Conservation (phyloP, 192 early-diverging fungal genomes). For the Entomortierella chlamydospora region DNA sequence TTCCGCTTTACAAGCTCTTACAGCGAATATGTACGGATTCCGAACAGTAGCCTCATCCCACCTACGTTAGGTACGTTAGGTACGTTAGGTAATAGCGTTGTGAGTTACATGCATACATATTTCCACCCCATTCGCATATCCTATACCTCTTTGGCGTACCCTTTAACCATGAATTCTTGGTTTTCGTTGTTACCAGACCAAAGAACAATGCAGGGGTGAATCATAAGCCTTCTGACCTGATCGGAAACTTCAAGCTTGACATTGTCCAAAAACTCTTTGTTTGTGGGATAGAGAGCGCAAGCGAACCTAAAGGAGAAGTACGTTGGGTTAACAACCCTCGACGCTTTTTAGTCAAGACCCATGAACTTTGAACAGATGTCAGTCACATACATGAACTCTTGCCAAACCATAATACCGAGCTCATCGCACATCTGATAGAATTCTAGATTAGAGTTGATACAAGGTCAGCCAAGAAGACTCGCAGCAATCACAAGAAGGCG, state of each 20-base stretch:
- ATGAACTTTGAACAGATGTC: no score
- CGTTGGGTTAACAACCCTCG: background rate
- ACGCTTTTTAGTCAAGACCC: no score
- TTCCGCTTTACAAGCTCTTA: constrained; percentile 7
- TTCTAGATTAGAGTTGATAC: background rate
- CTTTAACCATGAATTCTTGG: constrained; percentile 58
- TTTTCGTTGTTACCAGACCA: constrained; percentile 74
- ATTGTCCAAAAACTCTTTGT: constrained; percentile 54
- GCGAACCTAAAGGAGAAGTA: constrained; percentile 54
- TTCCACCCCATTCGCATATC: no score
- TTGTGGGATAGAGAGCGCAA: constrained; percentile 62
- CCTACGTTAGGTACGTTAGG: background rate
- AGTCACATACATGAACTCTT: constrained; percentile 64
- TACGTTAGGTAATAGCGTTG: no score
- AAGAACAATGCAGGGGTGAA: constrained; percentile 62
- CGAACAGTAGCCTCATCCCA: constrained; percentile 26
- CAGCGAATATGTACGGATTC: constrained; percentile 41
- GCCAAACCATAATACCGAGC: constrained; percentile 69
- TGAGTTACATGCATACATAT: no score
- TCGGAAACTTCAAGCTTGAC: constrained; percentile 57
- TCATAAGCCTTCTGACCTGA: constrained; percentile 56
- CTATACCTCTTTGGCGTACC: constrained; percentile 28
- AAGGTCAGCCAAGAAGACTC: no score
- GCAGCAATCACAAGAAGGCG: background rate
- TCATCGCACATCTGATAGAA: constrained; percentile 67